Percentiles rank a stretch among this genome's conserved stretches.
phyloP scores from a whole-genome alignment of 305 asterid genomes.

The Solanum hybrid region DNA sequence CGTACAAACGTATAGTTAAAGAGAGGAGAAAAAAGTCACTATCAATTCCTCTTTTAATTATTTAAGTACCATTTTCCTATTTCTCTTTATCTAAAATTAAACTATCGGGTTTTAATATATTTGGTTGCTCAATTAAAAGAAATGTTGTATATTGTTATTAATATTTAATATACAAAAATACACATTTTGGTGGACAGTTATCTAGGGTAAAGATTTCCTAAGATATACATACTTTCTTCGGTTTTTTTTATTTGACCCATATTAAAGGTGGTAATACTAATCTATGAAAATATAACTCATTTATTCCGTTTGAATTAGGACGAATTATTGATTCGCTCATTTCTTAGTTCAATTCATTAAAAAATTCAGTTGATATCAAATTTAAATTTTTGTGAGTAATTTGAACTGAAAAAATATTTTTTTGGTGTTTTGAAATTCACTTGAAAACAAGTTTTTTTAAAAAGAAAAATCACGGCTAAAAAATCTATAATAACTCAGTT shows the following conservation, averaged over 20 bases:
- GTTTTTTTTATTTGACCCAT: not conserved
- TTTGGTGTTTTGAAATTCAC: not conserved
- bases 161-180: too few species aligned
- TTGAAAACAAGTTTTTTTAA: not conserved
- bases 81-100: conserved; percentile 6
- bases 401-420: not conserved
- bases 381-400: not conserved
- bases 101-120: not conserved
- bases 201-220: not conserved
- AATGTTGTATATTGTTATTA: not conserved
- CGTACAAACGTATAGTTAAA: not conserved
- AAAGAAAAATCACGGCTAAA: not conserved
- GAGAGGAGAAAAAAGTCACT: conserved; percentile 10
- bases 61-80: conserved; percentile 26
- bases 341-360: too few species aligned
- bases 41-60: conserved; percentile 23
- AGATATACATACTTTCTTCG: not conserved
- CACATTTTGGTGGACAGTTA: not conserved
- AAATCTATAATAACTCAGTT: not conserved
- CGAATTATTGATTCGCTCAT: not conserved
- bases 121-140: not conserved
- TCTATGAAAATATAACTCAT: too few species aligned
- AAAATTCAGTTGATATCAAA: too few species aligned
- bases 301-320: too few species aligned
- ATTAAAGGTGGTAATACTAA: not conserved